Percentiles rank a stretch among this genome's conserved stretches.
Evolutionary conservation across 73 alveolate genomes (phyloP).

Genomic region (Symbiodinium natans): DNA sequence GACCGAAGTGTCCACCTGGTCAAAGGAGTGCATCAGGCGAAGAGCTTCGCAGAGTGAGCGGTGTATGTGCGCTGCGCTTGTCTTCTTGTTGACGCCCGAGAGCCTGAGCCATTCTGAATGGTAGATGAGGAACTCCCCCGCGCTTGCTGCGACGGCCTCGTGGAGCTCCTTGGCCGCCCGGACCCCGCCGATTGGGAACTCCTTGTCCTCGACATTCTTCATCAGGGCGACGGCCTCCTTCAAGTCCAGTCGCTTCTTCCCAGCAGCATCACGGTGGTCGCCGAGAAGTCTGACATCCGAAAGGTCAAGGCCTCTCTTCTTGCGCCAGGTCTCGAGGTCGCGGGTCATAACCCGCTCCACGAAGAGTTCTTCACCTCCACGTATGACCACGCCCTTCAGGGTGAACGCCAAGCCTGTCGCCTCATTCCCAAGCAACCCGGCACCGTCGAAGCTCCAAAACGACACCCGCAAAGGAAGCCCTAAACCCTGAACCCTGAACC

Average conservation of each 20-base stretch:
- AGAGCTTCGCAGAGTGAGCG: not conserved
- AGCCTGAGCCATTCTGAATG: conserved; percentile 19
- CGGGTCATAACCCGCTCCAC: not conserved
- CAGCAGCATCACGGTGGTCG: conserved; percentile 9
- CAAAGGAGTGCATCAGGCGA: not conserved
- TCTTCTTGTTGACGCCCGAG: not conserved
- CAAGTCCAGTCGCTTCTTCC: not conserved
- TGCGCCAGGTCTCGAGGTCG: not conserved
- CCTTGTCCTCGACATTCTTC: not conserved
- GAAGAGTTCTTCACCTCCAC: conserved; percentile 20
- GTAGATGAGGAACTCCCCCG: conserved; percentile 9
- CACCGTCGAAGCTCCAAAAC: no score
- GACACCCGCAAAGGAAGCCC: no score
- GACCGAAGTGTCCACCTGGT: not conserved
- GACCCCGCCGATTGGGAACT: not conserved
- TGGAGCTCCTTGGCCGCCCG: conserved; percentile 31
- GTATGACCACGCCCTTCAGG: no score
- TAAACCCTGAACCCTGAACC: no score
- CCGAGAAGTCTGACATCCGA: conserved; percentile 14
- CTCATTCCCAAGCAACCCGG: no score
- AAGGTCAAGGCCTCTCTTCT: not conserved
- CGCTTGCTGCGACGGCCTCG: not conserved
- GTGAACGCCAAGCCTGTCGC: no score
- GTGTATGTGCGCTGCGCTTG: not conserved
- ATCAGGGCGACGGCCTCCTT: conserved; percentile 3